A percentile compares a stretch with the other conserved stretches of the same genome.
Evolutionary conservation across 192 early-diverging fungal genomes (phyloP).

Genomic region (Mortierella alpina): DNA sequence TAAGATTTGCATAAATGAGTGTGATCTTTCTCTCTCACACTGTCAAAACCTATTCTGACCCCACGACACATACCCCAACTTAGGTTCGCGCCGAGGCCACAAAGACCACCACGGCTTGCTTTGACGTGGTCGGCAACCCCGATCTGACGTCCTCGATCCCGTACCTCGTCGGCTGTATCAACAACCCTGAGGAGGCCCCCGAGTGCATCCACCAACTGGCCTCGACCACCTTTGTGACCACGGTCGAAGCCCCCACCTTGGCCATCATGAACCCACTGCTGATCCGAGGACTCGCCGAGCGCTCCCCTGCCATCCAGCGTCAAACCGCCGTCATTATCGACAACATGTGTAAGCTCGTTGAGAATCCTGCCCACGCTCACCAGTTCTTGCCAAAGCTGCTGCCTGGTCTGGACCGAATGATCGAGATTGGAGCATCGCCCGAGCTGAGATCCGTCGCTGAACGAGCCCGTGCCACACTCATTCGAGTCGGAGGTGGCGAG

Average conservation of each 20-base stretch:
- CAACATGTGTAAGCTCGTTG: slow-evolving; percentile 92
- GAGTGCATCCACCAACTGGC: slow-evolving; percentile 81
- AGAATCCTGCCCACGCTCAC: slow-evolving; percentile 81
- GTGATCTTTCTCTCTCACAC: neutral
- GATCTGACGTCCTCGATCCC: slow-evolving; percentile 81
- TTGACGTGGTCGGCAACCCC: slow-evolving; percentile 78
- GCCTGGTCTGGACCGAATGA: slow-evolving; percentile 79
- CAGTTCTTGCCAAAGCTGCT: slow-evolving; percentile 83
- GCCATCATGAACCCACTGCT: slow-evolving; percentile 84
- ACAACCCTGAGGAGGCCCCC: slow-evolving; percentile 80
- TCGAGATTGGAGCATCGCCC: slow-evolving; percentile 80
- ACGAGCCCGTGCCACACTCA: slow-evolving; percentile 74
- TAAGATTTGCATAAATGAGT: too few species aligned
- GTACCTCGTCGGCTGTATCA: slow-evolving; percentile 77
- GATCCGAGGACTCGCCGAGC: slow-evolving; percentile 73
- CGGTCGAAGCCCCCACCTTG: slow-evolving; percentile 79
- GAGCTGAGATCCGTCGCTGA: slow-evolving; percentile 80
- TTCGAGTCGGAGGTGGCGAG: slow-evolving; percentile 71
- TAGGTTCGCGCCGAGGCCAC: slow-evolving; percentile 64
- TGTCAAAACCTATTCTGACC: neutral
- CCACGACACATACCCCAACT: neutral
- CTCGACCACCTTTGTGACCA: slow-evolving; percentile 83
- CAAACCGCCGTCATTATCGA: slow-evolving; percentile 85
- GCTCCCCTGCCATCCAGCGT: slow-evolving; percentile 75
- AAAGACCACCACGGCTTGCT: slow-evolving; percentile 72